Evolutionary conservation across 2,329 filamentous ascomycete species (phyloP).

Genomic region (Purpureocillium lavendulum): DNA sequence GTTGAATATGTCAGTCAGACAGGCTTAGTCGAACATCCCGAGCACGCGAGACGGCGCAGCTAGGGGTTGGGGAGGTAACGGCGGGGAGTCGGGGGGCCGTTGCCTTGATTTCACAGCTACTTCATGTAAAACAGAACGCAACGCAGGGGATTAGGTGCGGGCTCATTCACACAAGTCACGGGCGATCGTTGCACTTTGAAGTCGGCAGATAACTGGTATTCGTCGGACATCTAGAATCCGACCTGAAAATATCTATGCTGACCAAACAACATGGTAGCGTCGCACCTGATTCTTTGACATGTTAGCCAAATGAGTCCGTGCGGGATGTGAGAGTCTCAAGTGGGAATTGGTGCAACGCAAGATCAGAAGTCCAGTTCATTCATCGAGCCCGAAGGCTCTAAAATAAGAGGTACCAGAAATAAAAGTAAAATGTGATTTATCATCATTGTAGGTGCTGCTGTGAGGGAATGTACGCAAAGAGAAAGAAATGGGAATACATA

Average conservation of each 20-base stretch:
- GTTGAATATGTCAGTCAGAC: background rate
- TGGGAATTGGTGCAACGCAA: constrained; percentile 6
- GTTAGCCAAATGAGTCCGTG: constrained; percentile 1
- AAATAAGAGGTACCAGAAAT: constrained; percentile 99
- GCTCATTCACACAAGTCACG: background rate
- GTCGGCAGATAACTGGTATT: background rate
- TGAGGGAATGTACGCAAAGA: background rate
- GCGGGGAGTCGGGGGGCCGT: background rate
- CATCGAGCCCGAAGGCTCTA: constrained; percentile 63
- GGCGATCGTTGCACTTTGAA: constrained; percentile 1
- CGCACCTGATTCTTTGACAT: background rate
- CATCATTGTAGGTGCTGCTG: constrained; percentile 51
- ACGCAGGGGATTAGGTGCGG: no score
- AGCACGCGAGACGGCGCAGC: constrained; percentile 5
- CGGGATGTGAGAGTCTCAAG: constrained; percentile 1
- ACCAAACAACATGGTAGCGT: no score
- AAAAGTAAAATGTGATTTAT: constrained; percentile 53
- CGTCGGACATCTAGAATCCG: background rate
- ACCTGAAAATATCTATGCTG: no score
- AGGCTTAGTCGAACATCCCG: background rate
- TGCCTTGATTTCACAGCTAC: constrained; percentile 1
- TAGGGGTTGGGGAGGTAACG: constrained; percentile 1
- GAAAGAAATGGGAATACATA: constrained; percentile 20
- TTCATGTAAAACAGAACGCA: constrained; percentile 10
- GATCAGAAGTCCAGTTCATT: constrained; percentile 83